Percentiles rank a stretch among this genome's conserved stretches.
These are phyloP conservation scores for Chlamydomonas schloesseri DNA, from an alignment of 139 green algal species.

Conservation along the genomic window DNA sequence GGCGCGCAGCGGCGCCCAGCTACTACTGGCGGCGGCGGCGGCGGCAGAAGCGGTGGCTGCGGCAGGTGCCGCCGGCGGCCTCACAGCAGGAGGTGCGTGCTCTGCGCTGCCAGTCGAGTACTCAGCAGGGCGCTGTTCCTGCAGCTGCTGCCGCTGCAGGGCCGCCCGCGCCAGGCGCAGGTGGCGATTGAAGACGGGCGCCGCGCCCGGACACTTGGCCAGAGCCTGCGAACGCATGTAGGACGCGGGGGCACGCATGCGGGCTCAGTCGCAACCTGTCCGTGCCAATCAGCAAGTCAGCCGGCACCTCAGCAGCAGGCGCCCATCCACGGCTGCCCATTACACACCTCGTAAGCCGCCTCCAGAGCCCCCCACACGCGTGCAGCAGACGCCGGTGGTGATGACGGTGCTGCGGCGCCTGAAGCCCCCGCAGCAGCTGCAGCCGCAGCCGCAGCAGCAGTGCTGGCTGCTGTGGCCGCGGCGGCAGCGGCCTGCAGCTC, in stretches of 20 bases:
- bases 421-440: no score
- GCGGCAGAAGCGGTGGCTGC: background rate
- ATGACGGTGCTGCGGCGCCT: no score
- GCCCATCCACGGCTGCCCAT: no score
- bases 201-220: background rate
- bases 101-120: no score
- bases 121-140: no score
- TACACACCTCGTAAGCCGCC: slow-evolving; percentile 2
- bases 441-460: background rate
- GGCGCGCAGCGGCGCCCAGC: background rate
- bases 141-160: background rate
- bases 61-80: background rate
- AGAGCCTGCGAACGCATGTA: background rate
- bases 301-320: no score
- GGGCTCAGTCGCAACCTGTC: no score
- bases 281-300: no score
- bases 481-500: no score
- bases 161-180: background rate
- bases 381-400: no score
- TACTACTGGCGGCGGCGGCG: background rate
- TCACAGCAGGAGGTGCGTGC: background rate
- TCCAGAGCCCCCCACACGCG: background rate
- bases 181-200: background rate
- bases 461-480: no score
- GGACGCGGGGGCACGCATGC: no score